Evolutionary conservation across 2,329 filamentous ascomycete species (phyloP), one percentile per base, ranked within the genome.

Genomic region (Aspergillus fumigatus): DNA sequence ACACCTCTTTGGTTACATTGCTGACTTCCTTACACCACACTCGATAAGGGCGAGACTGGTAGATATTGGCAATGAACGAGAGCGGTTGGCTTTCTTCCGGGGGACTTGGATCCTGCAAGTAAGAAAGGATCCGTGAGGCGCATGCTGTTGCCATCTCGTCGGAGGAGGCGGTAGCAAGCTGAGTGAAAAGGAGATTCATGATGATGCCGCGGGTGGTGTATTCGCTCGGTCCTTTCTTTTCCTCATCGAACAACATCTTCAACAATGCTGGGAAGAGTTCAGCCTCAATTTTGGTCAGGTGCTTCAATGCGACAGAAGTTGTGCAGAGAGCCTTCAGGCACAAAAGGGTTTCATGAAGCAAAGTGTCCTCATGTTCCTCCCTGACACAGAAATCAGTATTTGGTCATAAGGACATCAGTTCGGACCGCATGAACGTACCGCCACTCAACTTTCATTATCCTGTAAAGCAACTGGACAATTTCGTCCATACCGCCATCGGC

Each of bases 391-490:
- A 54, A 77, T 69, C 53, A 53, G 55, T 10, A 5, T 52, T 38
- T 3, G 19, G 3, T 17, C 10, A 38, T 32, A 10, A 6, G 6
- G 21, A 32, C 3, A 6, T 3, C 32, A 27, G 45, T n/a, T 23
- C 4, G 29, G n/a, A 4, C 27, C 10, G 23, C 7, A 29, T 10
- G 29, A 53, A 65, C 86, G 72, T 75, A 92, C 89, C 92, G 90
- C 93, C 94, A 99, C 73, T 97, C 94, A 35, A 99, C 87, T 52
- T 88, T 88, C 83, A 97, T 92, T 65, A 93, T 96, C n/a, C 93
- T 85, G 73, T 96, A 88, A 50, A 97, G 80, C 54, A 97, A 78
- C 41, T 84, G 85, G 38, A 97, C 88, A 60, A 97, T 89, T 73
- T 97, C 91, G 63, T 88, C 84, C 92, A 97, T 96, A 21, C 94